phyloP scores from a whole-genome alignment of 2,329 filamentous ascomycete species.

The Microdochium bolleyi region DNA sequence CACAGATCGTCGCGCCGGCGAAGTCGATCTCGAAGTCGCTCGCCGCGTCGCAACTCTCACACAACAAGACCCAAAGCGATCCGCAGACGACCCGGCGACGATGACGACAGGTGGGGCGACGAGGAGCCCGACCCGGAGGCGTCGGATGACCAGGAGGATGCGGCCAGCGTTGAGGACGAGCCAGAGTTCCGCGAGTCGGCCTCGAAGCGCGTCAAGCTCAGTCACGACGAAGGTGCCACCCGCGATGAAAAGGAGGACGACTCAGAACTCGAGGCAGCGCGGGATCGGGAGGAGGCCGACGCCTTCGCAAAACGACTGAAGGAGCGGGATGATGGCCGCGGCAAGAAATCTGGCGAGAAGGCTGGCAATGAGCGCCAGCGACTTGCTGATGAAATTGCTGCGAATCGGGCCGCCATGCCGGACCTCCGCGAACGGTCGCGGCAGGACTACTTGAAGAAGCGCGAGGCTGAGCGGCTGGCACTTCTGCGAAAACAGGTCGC shows the following conservation, averaged over 20 bases:
- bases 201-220: slow-evolving; percentile 61
- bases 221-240: slow-evolving; percentile 38
- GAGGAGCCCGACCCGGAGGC: slow-evolving; percentile 40
- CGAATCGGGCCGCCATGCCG: slow-evolving; percentile 63
- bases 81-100: slow-evolving; percentile 40
- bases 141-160: slow-evolving; percentile 29
- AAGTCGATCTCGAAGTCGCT: slow-evolving; percentile 19
- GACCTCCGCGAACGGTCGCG: slow-evolving; percentile 78
- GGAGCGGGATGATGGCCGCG: slow-evolving; percentile 61
- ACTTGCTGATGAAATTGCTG: slow-evolving; percentile 59
- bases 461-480: slow-evolving; percentile 77
- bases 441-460: slow-evolving; percentile 89
- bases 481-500: slow-evolving; percentile 84
- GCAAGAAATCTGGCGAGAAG: slow-evolving; percentile 56
- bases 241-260: slow-evolving; percentile 24
- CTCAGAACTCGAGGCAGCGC: slow-evolving; percentile 53
- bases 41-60: slow-evolving; percentile 16
- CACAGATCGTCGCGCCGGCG: slow-evolving; percentile 10
- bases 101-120: slow-evolving; percentile 77
- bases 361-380: slow-evolving; percentile 52
- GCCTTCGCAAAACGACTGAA: slow-evolving; percentile 72
- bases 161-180: slow-evolving; percentile 38
- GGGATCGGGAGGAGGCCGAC: slow-evolving; percentile 67
- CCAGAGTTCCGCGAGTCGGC: slow-evolving; percentile 61
- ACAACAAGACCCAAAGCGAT: slow-evolving; percentile 30